Conservation (phyloP, 495 filamentous ascomycete species). For the Xylaria bambusicola region DNA sequence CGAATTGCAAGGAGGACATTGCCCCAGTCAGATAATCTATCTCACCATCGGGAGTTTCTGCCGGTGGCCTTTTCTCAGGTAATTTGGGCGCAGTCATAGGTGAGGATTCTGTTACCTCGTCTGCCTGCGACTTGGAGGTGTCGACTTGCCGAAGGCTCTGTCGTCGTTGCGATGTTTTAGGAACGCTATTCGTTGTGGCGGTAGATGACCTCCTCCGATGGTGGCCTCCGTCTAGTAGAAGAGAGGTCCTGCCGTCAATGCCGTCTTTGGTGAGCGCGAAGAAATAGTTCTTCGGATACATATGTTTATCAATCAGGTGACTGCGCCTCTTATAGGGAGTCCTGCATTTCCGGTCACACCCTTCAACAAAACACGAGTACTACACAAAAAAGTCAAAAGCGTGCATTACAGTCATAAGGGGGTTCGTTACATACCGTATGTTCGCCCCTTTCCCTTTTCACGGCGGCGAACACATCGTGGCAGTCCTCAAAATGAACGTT, state of each 20-base stretch:
- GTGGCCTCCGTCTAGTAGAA: slow-evolving; percentile 62
- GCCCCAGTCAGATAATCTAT: slow-evolving; percentile 74
- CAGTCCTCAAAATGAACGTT: slow-evolving; percentile 87
- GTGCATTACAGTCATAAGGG: not conserved
- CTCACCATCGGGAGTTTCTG: slow-evolving; percentile 51
- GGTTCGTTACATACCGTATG: slow-evolving; percentile 68
- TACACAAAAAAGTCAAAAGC: slow-evolving; percentile 35
- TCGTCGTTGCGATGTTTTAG: slow-evolving; percentile 28
- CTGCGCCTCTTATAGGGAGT: slow-evolving; percentile 79
- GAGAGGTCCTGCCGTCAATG: slow-evolving; percentile 77
- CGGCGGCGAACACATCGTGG: slow-evolving; percentile 76
- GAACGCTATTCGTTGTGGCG: slow-evolving; percentile 27
- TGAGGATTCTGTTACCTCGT: slow-evolving; percentile 6
- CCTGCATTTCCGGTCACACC: slow-evolving; percentile 82
- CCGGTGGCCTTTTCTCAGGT: slow-evolving; percentile 6
- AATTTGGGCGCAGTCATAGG: not conserved
- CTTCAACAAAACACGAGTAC: slow-evolving; percentile 88
- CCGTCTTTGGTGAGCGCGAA: slow-evolving; percentile 86
- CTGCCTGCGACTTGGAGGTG: slow-evolving; percentile 11
- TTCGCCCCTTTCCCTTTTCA: slow-evolving; percentile 75
- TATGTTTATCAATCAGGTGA: slow-evolving; percentile 92
- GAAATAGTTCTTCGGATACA: slow-evolving; percentile 90
- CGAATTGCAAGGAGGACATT: slow-evolving; percentile 82
- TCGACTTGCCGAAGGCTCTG: slow-evolving; percentile 28
- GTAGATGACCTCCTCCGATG: slow-evolving; percentile 52